Evolutionary conservation across 2,329 filamentous ascomycete species (phyloP).

Genomic region (Monilinia fructicola): DNA sequence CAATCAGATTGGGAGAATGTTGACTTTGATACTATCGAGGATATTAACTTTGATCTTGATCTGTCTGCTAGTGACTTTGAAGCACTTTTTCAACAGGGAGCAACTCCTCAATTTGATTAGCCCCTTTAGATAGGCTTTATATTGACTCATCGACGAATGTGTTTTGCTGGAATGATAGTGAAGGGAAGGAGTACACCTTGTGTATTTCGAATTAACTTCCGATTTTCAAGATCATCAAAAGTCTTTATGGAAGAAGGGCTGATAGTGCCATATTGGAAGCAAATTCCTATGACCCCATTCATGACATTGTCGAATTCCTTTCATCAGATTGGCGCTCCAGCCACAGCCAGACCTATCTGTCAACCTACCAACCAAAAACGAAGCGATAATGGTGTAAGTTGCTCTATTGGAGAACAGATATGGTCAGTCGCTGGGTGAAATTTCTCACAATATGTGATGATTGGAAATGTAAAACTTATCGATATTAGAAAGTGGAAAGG

Average conservation of each 20-base stretch:
- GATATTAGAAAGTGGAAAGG: too few species aligned
- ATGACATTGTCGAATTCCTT: neutral
- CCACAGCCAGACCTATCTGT: constrained; percentile 8
- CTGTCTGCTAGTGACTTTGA: constrained; percentile 16
- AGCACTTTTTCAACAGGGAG: constrained; percentile 1
- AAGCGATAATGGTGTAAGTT: neutral
- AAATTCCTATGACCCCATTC: neutral
- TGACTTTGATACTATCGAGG: constrained; percentile 15
- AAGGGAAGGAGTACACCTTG: too few species aligned
- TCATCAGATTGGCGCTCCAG: constrained; percentile 7
- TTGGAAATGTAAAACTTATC: too few species aligned
- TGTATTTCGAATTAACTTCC: neutral
- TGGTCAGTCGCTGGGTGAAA: too few species aligned
- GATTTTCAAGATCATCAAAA: neutral
- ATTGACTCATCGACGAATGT: too few species aligned
- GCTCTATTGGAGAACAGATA: too few species aligned
- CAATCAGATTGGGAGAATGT: constrained; percentile 20
- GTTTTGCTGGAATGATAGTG: too few species aligned
- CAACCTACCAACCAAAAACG: neutral
- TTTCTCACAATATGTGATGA: too few species aligned
- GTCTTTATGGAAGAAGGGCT: neutral
- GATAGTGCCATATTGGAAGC: too few species aligned
- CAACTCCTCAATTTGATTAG: neutral
- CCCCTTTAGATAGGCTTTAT: neutral
- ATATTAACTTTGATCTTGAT: constrained; percentile 23